These are phyloP conservation scores for Dentipellis sp. DNA, from an alignment of 768 basidiomycete species.

Conservation along the genomic window DNA sequence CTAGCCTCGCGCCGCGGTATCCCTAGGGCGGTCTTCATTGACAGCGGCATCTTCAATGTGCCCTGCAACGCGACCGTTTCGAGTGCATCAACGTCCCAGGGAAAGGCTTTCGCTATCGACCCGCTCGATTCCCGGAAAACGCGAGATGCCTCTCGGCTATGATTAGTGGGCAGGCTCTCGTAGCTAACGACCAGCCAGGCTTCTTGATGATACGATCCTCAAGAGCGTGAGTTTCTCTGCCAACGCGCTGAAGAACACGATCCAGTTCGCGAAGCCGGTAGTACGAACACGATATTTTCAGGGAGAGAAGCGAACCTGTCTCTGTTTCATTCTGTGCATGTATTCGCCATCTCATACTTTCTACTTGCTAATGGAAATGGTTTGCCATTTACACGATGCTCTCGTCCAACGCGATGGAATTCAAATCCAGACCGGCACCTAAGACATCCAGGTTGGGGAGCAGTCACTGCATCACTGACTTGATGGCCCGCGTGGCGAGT, in stretches of 20 bases:
- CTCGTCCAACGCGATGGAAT: too few relatives aligned
- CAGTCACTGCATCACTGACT: too few relatives aligned
- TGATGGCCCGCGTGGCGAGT: too few relatives aligned
- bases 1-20: slow-evolving; percentile 44
- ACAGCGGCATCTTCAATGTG: slow-evolving; percentile 44
- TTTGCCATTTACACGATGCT: too few relatives aligned
- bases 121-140: slow-evolving; percentile 47
- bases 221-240: slow-evolving; percentile 73
- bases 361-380: too few relatives aligned
- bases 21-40: slow-evolving; percentile 42
- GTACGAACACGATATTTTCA: slow-evolving; percentile 13
- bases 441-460: too few relatives aligned
- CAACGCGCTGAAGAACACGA: slow-evolving; percentile 44
- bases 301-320: too few relatives aligned
- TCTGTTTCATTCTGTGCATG: too few relatives aligned
- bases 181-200: slow-evolving; percentile 58
- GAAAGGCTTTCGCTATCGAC: slow-evolving; percentile 49
- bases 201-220: slow-evolving; percentile 68
- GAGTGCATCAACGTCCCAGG: slow-evolving; percentile 50
- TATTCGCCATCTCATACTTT: too few relatives aligned
- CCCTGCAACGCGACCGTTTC: slow-evolving; percentile 52
- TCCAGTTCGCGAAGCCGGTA: slow-evolving; percentile 52
- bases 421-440: too few relatives aligned
- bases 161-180: slow-evolving; percentile 49
- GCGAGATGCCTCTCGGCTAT: slow-evolving; percentile 71